Conservation (phyloP, 352 stramenopile genomes). For the Peronospora farinosa region DNA sequence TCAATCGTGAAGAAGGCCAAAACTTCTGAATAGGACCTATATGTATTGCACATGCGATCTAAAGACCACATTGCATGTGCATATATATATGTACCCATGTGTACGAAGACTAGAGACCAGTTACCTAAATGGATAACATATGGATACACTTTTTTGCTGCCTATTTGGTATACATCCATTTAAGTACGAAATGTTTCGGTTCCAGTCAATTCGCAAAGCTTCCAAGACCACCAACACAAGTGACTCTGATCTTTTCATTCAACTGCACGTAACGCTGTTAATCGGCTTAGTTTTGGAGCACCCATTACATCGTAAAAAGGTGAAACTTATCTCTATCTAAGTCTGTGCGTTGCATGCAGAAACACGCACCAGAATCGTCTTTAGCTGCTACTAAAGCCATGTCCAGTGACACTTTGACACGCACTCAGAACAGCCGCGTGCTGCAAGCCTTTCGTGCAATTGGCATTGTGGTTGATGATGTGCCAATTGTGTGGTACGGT, state of each 20-base stretch:
- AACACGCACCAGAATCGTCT: not conserved
- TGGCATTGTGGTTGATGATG: conserved; percentile 79
- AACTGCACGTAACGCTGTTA: conserved; percentile 4
- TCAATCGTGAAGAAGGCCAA: conserved; percentile 19
- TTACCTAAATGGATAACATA: not conserved
- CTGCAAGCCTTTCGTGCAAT: conserved; percentile 88
- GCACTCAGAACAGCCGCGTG: conserved; percentile 62
- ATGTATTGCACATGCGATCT: too few relatives aligned
- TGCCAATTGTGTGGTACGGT: conserved; percentile 83
- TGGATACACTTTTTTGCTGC: not conserved
- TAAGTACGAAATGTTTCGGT: conserved; percentile 31
- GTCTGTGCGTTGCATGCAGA: conserved; percentile 7
- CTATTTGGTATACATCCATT: conserved; percentile 2
- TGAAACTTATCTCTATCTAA: conserved; percentile 3
- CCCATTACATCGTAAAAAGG: conserved; percentile 3
- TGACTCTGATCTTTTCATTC: conserved; percentile 1
- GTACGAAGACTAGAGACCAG: too few relatives aligned
- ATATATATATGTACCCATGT: too few relatives aligned
- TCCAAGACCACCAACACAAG: conserved; percentile 7
- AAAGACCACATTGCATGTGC: not conserved
- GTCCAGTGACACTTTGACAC: conserved; percentile 36
- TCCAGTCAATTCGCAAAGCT: conserved; percentile 49
- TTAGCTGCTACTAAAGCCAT: conserved; percentile 16
- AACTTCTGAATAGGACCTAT: conserved; percentile 22
- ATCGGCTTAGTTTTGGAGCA: conserved; percentile 2